Percentiles rank a stretch among this genome's conserved stretches.
phyloP scores from a whole-genome alignment of 192 early-diverging fungal genomes.

The Backusella mclennaniae region DNA sequence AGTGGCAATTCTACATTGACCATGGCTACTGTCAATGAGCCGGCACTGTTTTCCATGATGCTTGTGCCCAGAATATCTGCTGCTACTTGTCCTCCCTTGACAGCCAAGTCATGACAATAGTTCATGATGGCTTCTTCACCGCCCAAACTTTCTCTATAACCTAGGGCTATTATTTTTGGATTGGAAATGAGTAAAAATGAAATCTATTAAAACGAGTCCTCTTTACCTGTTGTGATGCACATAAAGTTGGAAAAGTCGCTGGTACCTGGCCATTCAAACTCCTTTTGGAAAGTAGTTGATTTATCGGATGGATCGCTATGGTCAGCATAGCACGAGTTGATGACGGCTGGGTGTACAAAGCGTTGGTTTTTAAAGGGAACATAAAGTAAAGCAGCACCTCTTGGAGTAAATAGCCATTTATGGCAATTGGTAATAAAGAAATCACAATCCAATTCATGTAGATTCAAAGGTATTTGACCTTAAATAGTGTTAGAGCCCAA shows the following conservation, averaged over 20 bases:
- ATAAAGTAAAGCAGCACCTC: slow-evolving; percentile 54
- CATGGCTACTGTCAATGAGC: slow-evolving; percentile 49
- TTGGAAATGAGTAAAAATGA: background rate
- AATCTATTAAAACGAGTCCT: background rate
- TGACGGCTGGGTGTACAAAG: slow-evolving; percentile 44
- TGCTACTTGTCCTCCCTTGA: slow-evolving; percentile 51
- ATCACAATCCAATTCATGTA: slow-evolving; percentile 55
- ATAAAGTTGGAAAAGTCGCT: slow-evolving; percentile 37
- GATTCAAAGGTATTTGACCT: slow-evolving; percentile 57
- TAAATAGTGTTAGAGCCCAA: background rate
- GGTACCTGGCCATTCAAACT: slow-evolving; percentile 47
- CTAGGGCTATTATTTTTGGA: slow-evolving; percentile 35
- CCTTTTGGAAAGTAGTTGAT: slow-evolving; percentile 36
- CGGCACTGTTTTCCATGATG: slow-evolving; percentile 47
- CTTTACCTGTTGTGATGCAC: slow-evolving; percentile 25
- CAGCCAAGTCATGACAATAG: slow-evolving; percentile 53
- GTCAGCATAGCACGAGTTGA: slow-evolving; percentile 37
- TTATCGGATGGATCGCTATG: slow-evolving; percentile 9
- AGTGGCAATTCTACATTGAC: slow-evolving; percentile 59
- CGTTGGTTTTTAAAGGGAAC: slow-evolving; percentile 50
- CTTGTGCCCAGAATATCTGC: slow-evolving; percentile 57
- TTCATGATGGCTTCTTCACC: slow-evolving; percentile 55
- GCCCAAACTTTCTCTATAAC: slow-evolving; percentile 52
- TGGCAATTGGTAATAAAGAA: slow-evolving; percentile 69
- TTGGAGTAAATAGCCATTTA: slow-evolving; percentile 65